phyloP scores from a whole-genome alignment of 1,284 basidiomycete species.

The Spongiforma sp. region DNA sequence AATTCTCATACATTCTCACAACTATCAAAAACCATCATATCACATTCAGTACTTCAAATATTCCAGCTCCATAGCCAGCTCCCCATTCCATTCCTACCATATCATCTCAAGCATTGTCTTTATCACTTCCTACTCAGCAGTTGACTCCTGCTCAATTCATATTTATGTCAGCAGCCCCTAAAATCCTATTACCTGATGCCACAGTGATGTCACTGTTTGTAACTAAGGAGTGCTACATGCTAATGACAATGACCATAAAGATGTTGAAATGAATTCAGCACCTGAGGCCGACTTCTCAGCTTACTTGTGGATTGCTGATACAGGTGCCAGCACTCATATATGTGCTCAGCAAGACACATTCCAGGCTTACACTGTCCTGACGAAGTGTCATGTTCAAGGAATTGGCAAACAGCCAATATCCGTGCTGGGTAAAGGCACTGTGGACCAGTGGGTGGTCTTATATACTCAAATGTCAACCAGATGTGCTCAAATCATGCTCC shows the following conservation, averaged over 20 bases:
- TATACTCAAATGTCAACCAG: background rate
- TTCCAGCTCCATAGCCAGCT: too few relatives aligned
- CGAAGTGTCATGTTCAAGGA: background rate
- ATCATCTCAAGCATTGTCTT: too few relatives aligned
- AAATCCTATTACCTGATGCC: too few relatives aligned
- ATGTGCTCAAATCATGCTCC: too few relatives aligned
- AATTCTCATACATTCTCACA: too few relatives aligned
- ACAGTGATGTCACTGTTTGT: too few relatives aligned
- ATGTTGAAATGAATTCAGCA: background rate
- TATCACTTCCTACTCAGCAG: too few relatives aligned
- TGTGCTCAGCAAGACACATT: background rate
- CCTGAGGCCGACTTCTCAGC: background rate
- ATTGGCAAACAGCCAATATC: background rate
- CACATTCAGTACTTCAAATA: too few relatives aligned
- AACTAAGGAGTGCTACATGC: background rate
- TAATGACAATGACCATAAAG: background rate
- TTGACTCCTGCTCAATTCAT: too few relatives aligned
- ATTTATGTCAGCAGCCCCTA: too few relatives aligned
- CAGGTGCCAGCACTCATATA: background rate
- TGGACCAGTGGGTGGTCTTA: background rate
- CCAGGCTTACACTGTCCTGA: background rate
- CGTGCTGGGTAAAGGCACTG: background rate
- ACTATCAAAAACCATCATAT: too few relatives aligned
- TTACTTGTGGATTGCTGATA: background rate
- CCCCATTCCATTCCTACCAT: too few relatives aligned